Evolutionary conservation across 768 basidiomycete genomes (phyloP), one percentile per base, ranked within the genome.

Genomic region (Trametes cubensis): DNA sequence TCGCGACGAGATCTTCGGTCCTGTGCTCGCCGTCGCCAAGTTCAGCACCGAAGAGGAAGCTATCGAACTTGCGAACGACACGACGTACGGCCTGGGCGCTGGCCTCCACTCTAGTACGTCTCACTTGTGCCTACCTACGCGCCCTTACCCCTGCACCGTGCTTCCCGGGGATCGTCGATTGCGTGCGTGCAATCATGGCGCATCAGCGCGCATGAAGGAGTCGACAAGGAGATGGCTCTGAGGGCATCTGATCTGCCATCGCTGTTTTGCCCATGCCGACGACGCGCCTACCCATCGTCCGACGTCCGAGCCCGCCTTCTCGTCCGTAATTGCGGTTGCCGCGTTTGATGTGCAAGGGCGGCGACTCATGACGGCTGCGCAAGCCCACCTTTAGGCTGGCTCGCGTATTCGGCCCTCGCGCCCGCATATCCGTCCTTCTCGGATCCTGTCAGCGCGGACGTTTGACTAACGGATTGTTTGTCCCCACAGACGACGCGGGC

Each of bases 31-130:
- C 25, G 84, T 98, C 45, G 88, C 87, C 45, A 85, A 80, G 66
- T 98, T 98, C 78, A 85, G 83, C 66, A 88, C 89, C 7, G 95
- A 97, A 74, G 88, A 90, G 60, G 93, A 97, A 71, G 94, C 87
- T 4, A 85, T 98, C 66, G 70, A 78, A 44, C 75, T 94, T 17
- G 95, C 95, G 38, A 98, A 98, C 75, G 85, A 90, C 71, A 93
- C 94, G 6, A 83, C 79, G 51, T 98, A 96, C 73, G 96, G 96
- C 39, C 83, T 98, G 39, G 95, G 93, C 10, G 94, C 95, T 15
- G 96, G 92, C 10, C 79, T 98, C 52, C 94, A 95, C 76, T 95
- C 86, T 41, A 90, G 91, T 90, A 73, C 65, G 85, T 76, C 44
- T 25, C 51, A 15, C 17, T 30, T 51, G 58, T 23, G 47, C 25